Base-by-base conservation (phyloP, 2,329 filamentous ascomycete species). In the Dryadomyces quercus-mongolicae region DNA sequence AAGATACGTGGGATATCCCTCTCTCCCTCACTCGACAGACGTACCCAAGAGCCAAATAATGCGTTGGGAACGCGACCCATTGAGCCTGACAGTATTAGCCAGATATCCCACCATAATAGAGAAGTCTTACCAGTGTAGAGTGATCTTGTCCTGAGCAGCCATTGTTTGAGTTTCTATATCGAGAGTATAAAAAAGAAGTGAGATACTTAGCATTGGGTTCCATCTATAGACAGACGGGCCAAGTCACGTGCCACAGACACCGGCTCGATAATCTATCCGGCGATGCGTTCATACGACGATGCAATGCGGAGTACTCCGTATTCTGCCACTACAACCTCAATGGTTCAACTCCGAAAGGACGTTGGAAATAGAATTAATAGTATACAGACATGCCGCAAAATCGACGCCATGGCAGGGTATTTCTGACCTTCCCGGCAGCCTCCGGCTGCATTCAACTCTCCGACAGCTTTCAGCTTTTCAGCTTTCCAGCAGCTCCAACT, bases 51-150 rank as follows among this genome's bases (percentile, higher is more conserved):
- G 82, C 87, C 88, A 95, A 47, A 93, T 72, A 56, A 92, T 85
- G 58, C 88, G 82, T 68, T 94, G 88, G 13, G 87, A 82, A 61
- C 90, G 86, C 54, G 89, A 94, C 61, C 85, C 75, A 62, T 92
- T 80, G 57, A 95, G 84, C 89, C 89, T 94, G 43, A 25, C 5
- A 10, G n/a, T 12, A n/a, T 42, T 18, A 22, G 51, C 31, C 51
- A 49, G 49, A 8, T 9, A 18, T 48, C 5, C 25, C 13, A 10
- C 21, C 8, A 5, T 42, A 31, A 9, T 5, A n/a, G 42, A 44
- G 12, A 2, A 2, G 7, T 5, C 42, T 5, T 44, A 51, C 49
- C 49, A 51, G 38, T 51, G 49, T 12, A 51, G 40, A 1, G 40
- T 44, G 40, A 51, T 51, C 10, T 44, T 31, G 4, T 36, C 21